Conservation (phyloP, 768 basidiomycete species). For the Termitomyces sp. region DNA sequence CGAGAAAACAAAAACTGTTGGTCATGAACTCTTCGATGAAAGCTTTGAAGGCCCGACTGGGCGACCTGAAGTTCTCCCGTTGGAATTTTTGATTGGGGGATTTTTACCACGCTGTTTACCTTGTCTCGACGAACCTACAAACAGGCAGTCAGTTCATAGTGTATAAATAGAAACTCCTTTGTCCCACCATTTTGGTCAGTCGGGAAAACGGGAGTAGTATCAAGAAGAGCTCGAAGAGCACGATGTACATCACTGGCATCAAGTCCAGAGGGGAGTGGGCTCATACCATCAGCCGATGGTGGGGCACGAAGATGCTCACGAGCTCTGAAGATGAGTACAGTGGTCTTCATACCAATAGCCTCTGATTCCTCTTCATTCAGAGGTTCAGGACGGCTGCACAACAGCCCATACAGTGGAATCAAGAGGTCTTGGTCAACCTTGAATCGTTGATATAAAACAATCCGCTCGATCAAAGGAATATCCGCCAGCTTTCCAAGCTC, state of each 20-base stretch:
- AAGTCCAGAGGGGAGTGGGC: constrained; percentile 31
- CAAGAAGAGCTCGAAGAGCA: constrained; percentile 26
- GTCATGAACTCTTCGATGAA: too few relatives aligned
- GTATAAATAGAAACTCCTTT: neutral
- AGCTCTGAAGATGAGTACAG: constrained; percentile 47
- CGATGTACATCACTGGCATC: constrained; percentile 27
- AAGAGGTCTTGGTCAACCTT: constrained; percentile 45
- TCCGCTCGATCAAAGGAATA: constrained; percentile 16
- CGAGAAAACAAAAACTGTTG: too few relatives aligned
- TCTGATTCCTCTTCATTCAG: constrained; percentile 51
- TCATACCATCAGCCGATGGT: constrained; percentile 27
- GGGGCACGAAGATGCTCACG: constrained; percentile 45
- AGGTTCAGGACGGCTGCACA: constrained; percentile 50
- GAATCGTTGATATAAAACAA: constrained; percentile 52
- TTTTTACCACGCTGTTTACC: neutral
- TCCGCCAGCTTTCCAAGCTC: constrained; percentile 18
- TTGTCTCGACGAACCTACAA: constrained; percentile 2
- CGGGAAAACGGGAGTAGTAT: neutral
- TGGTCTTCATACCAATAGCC: constrained; percentile 54
- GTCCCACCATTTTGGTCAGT: constrained; percentile 4
- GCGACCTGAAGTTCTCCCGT: constrained; percentile 14
- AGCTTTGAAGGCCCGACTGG: constrained; percentile 8
- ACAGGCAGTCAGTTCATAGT: neutral
- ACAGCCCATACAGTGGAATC: constrained; percentile 45
- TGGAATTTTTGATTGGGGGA: constrained; percentile 7